These are phyloP conservation scores for Pyrus hybrid DNA, from an alignment of 331 rosid genomes.

Conservation along the genomic window DNA sequence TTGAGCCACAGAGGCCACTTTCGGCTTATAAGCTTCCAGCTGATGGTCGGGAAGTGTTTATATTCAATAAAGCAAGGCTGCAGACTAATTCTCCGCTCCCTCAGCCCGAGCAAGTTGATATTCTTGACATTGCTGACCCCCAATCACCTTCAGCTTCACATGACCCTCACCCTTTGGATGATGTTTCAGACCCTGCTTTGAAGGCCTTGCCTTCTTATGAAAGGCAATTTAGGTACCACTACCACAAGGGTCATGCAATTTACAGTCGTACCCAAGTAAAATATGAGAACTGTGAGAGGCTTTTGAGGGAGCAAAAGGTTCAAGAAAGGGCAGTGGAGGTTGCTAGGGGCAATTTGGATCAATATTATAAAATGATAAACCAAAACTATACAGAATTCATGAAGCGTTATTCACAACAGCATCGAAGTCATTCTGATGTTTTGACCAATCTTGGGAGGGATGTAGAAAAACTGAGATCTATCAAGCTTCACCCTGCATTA, in stretches of 20 bases:
- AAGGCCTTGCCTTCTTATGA: slow-evolving; percentile 90
- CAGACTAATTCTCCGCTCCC: slow-evolving; percentile 54
- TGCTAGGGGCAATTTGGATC: slow-evolving; percentile 79
- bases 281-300: slow-evolving; percentile 63
- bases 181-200: slow-evolving; percentile 89
- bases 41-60: slow-evolving; percentile 63
- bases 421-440: slow-evolving; percentile 70
- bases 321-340: slow-evolving; percentile 90
- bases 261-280: slow-evolving; percentile 38
- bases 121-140: slow-evolving; percentile 36
- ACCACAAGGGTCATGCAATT: slow-evolving; percentile 49
- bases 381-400: slow-evolving; percentile 73
- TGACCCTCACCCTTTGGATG: slow-evolving; percentile 73
- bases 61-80: slow-evolving; percentile 72
- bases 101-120: slow-evolving; percentile 52
- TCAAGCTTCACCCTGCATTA: slow-evolving; percentile 72
- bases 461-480: slow-evolving; percentile 57
- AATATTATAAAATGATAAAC: slow-evolving; percentile 53
- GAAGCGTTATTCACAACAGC: slow-evolving; percentile 65
- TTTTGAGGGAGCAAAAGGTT: slow-evolving; percentile 76
- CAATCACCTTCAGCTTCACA: slow-evolving; percentile 54
- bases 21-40: slow-evolving; percentile 83
- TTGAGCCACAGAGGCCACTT: slow-evolving; percentile 56
- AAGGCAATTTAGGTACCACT: slow-evolving; percentile 78
- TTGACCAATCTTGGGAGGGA: slow-evolving; percentile 62